phyloP scores from a whole-genome alignment of 495 filamentous ascomycete species.

The Penicillium samsonianum region DNA sequence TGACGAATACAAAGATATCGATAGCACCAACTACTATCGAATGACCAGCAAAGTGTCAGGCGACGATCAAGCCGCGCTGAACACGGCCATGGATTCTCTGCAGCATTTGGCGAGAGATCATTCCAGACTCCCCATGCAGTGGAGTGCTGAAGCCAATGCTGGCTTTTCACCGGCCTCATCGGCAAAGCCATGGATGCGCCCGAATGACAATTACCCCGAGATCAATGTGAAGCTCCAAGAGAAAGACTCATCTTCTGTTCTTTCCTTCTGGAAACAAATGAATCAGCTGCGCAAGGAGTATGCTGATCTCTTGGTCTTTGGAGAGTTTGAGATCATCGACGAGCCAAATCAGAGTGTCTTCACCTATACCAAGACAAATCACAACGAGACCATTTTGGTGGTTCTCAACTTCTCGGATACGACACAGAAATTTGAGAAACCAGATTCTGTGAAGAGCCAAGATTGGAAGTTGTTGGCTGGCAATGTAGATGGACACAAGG shows the following conservation, averaged over 20 bases:
- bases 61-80: constrained; percentile 38
- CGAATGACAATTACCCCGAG: constrained; percentile 52
- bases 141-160: constrained; percentile 52
- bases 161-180: constrained; percentile 49
- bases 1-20: constrained; percentile 55
- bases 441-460: background rate
- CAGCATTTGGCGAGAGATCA: constrained; percentile 60
- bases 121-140: constrained; percentile 63
- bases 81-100: constrained; percentile 39
- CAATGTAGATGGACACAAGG: constrained; percentile 5
- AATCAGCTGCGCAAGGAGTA: constrained; percentile 39
- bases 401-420: constrained; percentile 10
- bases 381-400: background rate
- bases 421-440: constrained; percentile 7
- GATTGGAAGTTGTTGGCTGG: constrained; percentile 10
- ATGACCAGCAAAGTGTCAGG: constrained; percentile 28
- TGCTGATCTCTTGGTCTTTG: constrained; percentile 42
- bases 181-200: constrained; percentile 59
- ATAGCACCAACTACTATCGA: constrained; percentile 52
- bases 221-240: constrained; percentile 54
- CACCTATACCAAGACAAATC: constrained; percentile 28
- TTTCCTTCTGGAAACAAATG: constrained; percentile 50
- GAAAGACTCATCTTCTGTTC: constrained; percentile 36
- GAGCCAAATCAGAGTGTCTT: constrained; percentile 41
- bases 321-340: constrained; percentile 19